Evolutionary conservation across 305 asterid genomes (phyloP).

Genomic region (Fraxinus greggii): DNA sequence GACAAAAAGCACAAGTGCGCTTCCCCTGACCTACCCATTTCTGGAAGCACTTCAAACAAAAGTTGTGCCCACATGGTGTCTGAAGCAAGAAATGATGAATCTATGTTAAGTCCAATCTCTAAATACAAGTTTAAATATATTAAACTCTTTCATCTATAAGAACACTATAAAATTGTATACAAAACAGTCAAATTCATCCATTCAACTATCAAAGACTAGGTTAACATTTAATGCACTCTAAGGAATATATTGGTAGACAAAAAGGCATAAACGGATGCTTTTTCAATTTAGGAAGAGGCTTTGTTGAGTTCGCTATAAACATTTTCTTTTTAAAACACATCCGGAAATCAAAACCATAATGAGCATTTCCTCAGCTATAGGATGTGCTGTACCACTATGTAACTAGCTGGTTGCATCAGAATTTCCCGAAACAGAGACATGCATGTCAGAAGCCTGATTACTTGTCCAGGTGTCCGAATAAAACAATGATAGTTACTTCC

Average conservation of each 20-base stretch:
- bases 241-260: background rate
- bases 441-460: background rate
- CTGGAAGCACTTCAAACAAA: constrained; percentile 83
- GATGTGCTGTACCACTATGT: background rate
- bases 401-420: background rate
- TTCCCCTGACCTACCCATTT: constrained; percentile 60
- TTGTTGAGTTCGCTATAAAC: background rate
- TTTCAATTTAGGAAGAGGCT: background rate
- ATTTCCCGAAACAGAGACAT: background rate
- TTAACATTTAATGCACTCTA: background rate
- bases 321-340: background rate
- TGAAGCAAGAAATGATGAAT: constrained; percentile 31
- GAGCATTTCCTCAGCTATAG: background rate
- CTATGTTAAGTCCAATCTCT: background rate
- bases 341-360: background rate
- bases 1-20: constrained; percentile 73
- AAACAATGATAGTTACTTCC: background rate
- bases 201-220: background rate
- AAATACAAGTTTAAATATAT: background rate
- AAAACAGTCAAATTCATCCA: background rate
- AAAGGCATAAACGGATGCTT: background rate
- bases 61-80: constrained; percentile 97
- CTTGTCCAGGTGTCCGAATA: background rate
- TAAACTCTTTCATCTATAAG: background rate
- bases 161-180: background rate